Evolutionary conservation across 2,329 filamentous ascomycete species (phyloP).

Genomic region (Colletotrichum sp.): DNA sequence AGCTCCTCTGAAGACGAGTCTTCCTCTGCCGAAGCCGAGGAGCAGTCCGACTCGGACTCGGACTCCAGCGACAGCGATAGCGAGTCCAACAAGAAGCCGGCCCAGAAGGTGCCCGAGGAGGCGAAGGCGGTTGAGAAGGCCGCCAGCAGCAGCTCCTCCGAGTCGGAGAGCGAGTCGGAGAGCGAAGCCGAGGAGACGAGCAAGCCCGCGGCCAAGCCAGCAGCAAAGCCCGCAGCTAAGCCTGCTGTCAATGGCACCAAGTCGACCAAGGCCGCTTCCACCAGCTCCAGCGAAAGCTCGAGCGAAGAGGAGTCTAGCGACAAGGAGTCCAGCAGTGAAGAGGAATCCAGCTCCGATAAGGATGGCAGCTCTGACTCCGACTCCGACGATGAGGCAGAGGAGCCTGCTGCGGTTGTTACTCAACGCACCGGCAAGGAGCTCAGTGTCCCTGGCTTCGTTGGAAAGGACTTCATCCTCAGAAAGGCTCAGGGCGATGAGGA

Average conservation of each 20-base stretch:
- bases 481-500: slow-evolving; percentile 47
- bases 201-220: slow-evolving; percentile 23
- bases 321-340: slow-evolving; percentile 28
- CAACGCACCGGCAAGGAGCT: slow-evolving; percentile 38
- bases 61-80: slow-evolving; percentile 32
- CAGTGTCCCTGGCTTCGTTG: slow-evolving; percentile 46
- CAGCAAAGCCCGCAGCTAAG: slow-evolving; percentile 23
- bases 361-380: slow-evolving; percentile 22
- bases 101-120: slow-evolving; percentile 23
- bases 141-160: slow-evolving; percentile 14
- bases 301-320: not conserved
- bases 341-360: slow-evolving; percentile 20
- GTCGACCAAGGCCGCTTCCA: slow-evolving; percentile 1
- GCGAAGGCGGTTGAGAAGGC: slow-evolving; percentile 12
- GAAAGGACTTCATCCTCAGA: slow-evolving; percentile 59
- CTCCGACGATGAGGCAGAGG: slow-evolving; percentile 30
- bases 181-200: slow-evolving; percentile 27
- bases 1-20: slow-evolving; percentile 15
- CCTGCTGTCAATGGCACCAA: slow-evolving; percentile 10
- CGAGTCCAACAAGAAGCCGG: slow-evolving; percentile 21
- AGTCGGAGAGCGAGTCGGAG: slow-evolving; percentile 27
- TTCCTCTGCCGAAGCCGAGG: slow-evolving; percentile 28
- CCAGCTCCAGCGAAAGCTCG: slow-evolving; percentile 25
- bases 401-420: slow-evolving; percentile 37
- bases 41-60: slow-evolving; percentile 22